Evolutionary conservation across 2,329 filamentous ascomycete genomes (phyloP).

Genomic region (Exophiala oligosperma): DNA sequence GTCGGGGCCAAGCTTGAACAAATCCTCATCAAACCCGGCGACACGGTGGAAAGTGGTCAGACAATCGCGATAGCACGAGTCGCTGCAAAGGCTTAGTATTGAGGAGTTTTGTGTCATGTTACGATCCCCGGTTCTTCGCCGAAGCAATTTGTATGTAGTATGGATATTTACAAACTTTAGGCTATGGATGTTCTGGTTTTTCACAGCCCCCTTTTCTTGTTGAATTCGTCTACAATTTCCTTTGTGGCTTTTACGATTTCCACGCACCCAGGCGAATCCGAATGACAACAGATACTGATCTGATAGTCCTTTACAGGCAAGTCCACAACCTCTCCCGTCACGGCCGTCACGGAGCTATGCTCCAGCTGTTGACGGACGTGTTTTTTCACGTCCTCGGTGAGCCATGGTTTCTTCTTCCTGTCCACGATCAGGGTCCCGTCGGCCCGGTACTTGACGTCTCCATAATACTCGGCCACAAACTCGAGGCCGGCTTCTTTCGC

Average conservation of each 20-base stretch:
- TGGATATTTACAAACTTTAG: no score
- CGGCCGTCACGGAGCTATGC: conserved; percentile 41
- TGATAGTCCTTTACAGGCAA: conserved; percentile 42
- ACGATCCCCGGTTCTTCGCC: neutral
- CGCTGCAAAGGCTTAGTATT: neutral
- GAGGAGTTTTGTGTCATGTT: neutral
- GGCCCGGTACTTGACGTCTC: conserved; percentile 55
- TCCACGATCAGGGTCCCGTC: conserved; percentile 55
- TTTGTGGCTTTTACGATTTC: conserved; percentile 43
- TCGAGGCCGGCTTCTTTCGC: conserved; percentile 53
- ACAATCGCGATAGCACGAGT: neutral
- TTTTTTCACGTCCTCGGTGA: conserved; percentile 39
- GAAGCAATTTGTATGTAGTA: no score
- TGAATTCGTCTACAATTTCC: conserved; percentile 37
- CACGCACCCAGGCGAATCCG: conserved; percentile 46
- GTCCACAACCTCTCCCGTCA: conserved; percentile 36
- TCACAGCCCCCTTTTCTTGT: neutral
- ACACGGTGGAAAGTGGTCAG: neutral
- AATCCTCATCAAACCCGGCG: neutral
- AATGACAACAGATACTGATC: conserved; percentile 49
- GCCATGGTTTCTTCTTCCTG: conserved; percentile 57
- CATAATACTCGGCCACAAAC: conserved; percentile 56
- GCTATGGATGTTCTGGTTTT: neutral
- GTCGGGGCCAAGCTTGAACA: neutral
- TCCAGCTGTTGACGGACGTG: conserved; percentile 44